A percentile compares a stretch with the other conserved stretches of the same genome.
phyloP scores from a whole-genome alignment of 192 early-diverging fungal species.

The Coemansia biformis region DNA sequence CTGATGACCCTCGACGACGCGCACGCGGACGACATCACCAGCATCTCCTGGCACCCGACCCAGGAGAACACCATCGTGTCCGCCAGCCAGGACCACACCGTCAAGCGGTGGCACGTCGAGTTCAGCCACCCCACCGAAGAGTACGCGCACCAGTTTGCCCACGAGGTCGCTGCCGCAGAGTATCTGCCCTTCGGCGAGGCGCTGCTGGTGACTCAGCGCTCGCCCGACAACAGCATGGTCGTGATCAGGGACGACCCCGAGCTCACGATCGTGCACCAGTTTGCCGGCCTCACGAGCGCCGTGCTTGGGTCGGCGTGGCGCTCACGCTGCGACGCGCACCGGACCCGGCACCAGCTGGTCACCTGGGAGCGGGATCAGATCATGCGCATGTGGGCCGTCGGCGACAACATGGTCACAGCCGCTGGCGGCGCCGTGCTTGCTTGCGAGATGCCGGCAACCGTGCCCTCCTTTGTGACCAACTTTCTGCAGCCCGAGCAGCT shows the following conservation, averaged over 20 bases:
- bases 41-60: conserved; percentile 40
- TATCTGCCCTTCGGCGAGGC: conserved; percentile 40
- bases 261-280: conserved; percentile 22
- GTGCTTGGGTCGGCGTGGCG: conserved; percentile 40
- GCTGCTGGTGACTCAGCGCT: conserved; percentile 22
- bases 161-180: conserved; percentile 29
- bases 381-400: conserved; percentile 37
- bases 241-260: conserved; percentile 19
- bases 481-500: conserved; percentile 36
- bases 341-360: conserved; percentile 28
- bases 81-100: conserved; percentile 26
- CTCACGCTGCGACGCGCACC: conserved; percentile 1
- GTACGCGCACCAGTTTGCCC: conserved; percentile 15
- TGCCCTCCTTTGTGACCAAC: conserved; percentile 39
- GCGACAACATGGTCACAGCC: conserved; percentile 8
- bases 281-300: conserved; percentile 26
- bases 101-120: conserved; percentile 32
- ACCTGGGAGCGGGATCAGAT: conserved; percentile 46
- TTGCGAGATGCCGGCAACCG: neutral
- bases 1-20: conserved; percentile 28
- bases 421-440: conserved; percentile 5
- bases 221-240: conserved; percentile 10
- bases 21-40: conserved; percentile 33
- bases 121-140: conserved; percentile 8
- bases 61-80: conserved; percentile 20